phyloP scores from a whole-genome alignment of 1,284 basidiomycete genomes.

The Rugosomyces carneus region DNA sequence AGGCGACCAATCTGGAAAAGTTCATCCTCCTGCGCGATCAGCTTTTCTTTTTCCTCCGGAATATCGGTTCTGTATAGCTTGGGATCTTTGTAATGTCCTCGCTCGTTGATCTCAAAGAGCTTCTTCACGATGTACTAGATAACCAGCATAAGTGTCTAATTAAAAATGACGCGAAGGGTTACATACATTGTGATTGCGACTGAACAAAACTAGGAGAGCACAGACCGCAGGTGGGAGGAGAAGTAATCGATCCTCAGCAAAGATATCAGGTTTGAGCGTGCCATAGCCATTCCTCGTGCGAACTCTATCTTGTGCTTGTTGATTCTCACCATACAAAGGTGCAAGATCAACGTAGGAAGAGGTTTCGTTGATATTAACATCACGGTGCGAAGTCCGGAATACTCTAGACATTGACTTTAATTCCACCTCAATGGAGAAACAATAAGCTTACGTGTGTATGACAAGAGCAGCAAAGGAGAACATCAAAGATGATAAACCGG shows the following conservation, averaged over 20 bases:
- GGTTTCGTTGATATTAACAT: conserved; percentile 74
- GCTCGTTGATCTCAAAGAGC: conserved; percentile 75
- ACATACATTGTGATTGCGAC: conserved; percentile 79
- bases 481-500: conserved; percentile 72
- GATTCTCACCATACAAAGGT: conserved; percentile 70
- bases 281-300: conserved; percentile 61
- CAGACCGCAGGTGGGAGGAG: conserved; percentile 75
- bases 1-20: conserved; percentile 76
- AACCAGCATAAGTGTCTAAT: neutral
- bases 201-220: conserved; percentile 73
- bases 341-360: conserved; percentile 84
- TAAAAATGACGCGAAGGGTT: neutral
- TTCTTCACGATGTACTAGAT: conserved; percentile 74
- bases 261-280: conserved; percentile 60
- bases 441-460: conserved; percentile 55
- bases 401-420: conserved; percentile 35
- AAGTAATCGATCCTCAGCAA: conserved; percentile 74
- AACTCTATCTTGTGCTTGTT: conserved; percentile 56
- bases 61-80: conserved; percentile 31
- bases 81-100: conserved; percentile 52
- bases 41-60: conserved; percentile 26
- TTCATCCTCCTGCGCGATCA: conserved; percentile 67
- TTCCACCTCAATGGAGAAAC: neutral
- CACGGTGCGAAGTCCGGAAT: conserved; percentile 64
- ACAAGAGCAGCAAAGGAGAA: conserved; percentile 79